Evolutionary conservation across 352 stramenopile species (phyloP), one percentile per base, ranked within the genome.

Genomic region (Globisporangium rhizosaccharum): DNA sequence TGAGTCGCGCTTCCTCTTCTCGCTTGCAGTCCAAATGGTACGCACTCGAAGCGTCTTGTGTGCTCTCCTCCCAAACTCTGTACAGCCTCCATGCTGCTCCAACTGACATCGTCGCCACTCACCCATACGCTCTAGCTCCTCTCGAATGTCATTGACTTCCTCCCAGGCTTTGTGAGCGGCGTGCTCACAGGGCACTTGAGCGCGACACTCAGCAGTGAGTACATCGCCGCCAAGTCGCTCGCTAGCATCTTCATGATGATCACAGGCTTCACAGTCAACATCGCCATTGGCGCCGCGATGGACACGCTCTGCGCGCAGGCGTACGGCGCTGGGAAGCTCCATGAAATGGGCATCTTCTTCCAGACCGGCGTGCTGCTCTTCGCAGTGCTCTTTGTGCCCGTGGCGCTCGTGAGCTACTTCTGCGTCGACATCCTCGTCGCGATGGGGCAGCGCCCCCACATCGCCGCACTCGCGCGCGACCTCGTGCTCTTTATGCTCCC

Each of bases 241-340:
- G 79, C 77, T 11, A 67, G 81, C 33, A 89, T 92, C 64, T 95
- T 94, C 61, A 73, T 87, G 52, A 92, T 95, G 73, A 63, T 96
- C 58, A 89, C 82, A 10, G 87, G 76, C 33, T 85, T 88, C 64
- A 90, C 86, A 9, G 70, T 92, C 17, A 90, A 87, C 50, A 79
- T 93, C 25, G 84, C 82, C 26, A 85, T 96, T 52, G 79, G 85
- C 41, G 88, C 83, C 23, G 88, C 88, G 33, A 94, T 97, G 83
- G 87, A 97, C 63, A 97, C 88, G 46, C 73, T 97, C 11, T 96
- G 86, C 42, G 74, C 82, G 12, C 79, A 94, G 47, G 84, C 87
- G 25, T 90, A 88, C 54, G 85, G 88, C 46, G 87, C 88, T n/a
- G 85, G 85, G 48, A 88, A 94, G 66, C 71, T 92, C 39, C 72